Evolutionary conservation across 805 yeast species (phyloP).

Genomic region (Suhomyces faveliae): DNA sequence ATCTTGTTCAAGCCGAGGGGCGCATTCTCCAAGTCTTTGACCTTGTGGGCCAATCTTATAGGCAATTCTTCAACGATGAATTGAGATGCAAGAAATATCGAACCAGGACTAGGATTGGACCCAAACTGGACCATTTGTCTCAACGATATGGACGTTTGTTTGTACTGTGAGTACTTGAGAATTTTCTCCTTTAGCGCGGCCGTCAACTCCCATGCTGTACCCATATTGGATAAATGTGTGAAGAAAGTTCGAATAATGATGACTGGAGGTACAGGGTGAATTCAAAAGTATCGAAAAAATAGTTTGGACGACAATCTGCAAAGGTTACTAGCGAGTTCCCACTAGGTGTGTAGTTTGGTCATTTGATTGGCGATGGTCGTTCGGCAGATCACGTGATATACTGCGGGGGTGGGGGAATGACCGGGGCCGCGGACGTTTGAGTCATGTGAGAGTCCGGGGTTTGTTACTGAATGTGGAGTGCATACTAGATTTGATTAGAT

Average conservation of each 20-base stretch:
- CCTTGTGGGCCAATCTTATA: conserved; percentile 80
- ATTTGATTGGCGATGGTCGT: not conserved
- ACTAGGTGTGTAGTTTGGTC: not conserved
- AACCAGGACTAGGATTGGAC: conserved; percentile 71
- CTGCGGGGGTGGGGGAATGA: not conserved
- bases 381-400: not conserved
- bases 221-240: conserved; percentile 22
- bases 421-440: conserved; percentile 1
- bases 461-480: not conserved
- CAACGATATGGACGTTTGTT: conserved; percentile 81
- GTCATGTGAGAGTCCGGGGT: conserved; percentile 2
- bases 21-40: conserved; percentile 75
- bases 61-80: conserved; percentile 86
- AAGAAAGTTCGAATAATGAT: conserved; percentile 2
- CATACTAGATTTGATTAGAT: too few relatives aligned
- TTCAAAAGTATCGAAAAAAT: not conserved
- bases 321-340: not conserved
- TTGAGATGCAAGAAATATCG: conserved; percentile 77
- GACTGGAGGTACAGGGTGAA: not conserved
- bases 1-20: conserved; percentile 72
- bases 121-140: conserved; percentile 94
- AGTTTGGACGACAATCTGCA: not conserved
- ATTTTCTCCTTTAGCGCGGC: conserved; percentile 52
- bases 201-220: conserved; percentile 51
- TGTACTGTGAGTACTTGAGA: conserved; percentile 63